Percentiles rank a stretch among this genome's conserved stretches.
phyloP scores from a whole-genome alignment of 495 filamentous ascomycete species.

The Talaromyces proteolyticus region DNA sequence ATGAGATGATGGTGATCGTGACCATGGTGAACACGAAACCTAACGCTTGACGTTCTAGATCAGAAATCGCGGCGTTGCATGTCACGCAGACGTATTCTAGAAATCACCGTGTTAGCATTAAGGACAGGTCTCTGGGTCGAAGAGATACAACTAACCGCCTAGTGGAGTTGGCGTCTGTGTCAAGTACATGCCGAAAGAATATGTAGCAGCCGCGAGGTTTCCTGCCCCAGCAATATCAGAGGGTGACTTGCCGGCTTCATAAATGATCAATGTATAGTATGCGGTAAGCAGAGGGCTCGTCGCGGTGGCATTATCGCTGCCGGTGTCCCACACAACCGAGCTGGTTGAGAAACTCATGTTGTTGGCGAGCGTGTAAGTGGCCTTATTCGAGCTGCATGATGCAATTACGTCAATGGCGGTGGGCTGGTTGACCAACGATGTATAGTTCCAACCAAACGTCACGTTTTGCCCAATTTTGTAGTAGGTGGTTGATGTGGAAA shows the following conservation, averaged over 20 bases:
- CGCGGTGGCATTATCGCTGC: conserved; percentile 55
- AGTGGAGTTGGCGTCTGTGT: conserved; percentile 59
- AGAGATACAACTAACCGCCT: conserved; percentile 39
- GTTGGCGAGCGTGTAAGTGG: conserved; percentile 59
- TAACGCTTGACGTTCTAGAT: conserved; percentile 59
- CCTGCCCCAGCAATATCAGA: conserved; percentile 63
- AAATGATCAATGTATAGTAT: conserved; percentile 79
- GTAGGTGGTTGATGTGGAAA: conserved; percentile 54
- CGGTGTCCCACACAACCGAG: conserved; percentile 73
- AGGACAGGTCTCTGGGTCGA: neutral
- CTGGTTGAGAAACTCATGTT: conserved; percentile 53
- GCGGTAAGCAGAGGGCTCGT: conserved; percentile 60
- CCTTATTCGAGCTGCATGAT: conserved; percentile 61
- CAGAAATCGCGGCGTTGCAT: conserved; percentile 64
- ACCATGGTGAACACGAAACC: conserved; percentile 72
- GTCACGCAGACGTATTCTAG: conserved; percentile 57
- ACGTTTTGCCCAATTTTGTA: conserved; percentile 86
- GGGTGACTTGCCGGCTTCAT: conserved; percentile 61
- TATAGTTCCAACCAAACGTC: conserved; percentile 95
- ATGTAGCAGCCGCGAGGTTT: conserved; percentile 60
- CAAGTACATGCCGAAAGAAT: conserved; percentile 78
- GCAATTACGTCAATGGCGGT: conserved; percentile 77
- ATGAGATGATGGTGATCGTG: conserved; percentile 68
- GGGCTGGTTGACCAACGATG: conserved; percentile 71
- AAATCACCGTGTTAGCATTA: conserved; percentile 6